Base-by-base conservation (phyloP, 176 grass and related monocot genomes). In the Phyllostachys edulis region DNA sequence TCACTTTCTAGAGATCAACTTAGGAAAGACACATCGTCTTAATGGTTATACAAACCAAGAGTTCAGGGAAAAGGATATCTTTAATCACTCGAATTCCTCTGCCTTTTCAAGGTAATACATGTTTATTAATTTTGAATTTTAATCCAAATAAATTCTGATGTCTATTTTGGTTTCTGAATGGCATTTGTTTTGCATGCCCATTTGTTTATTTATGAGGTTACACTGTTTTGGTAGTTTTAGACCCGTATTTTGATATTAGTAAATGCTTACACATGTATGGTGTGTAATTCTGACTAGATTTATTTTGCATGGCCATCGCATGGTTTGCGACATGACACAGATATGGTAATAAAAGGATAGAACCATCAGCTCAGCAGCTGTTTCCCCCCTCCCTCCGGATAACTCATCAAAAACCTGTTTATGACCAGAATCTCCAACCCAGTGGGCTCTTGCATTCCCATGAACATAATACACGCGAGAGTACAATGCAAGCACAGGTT, bases 71-170 rank as follows among this genome's bases (percentile, higher is more conserved):
- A 92, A 92, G 46, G 90, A 96, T 85, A 82, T 89, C 40, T 86
- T 94, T 45, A 99, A 92, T 84, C 93, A 99, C 86, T 99, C 96
- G 8, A 87, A 92, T 86, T 92, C 81, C 55, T 99, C 97, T 82
- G 91, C 90, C 59, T 96, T 99, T 80, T 94, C 89, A 18, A 98
- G 92, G 92, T 98, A 89, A 46, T 63, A 16, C 3, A 26, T 88
- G 13, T 71, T 76, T 55, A 68, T 77, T 60, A 11, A 9, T 40
- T 85, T 63, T 20, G 34, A 69, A 38, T 54, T 76, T 75, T 74
- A n/a, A 68, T 80, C 41, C 18, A 24, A 32, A 60, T 90, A 77
- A 61, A 46, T 59, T 54, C 1, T 46, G 5, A 32, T 73, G 59
- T 18, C 27, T 38, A 38, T 13, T 36, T 82, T 39, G 56, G 16